Percentiles rank a stretch among this genome's conserved stretches.
These are phyloP conservation scores for Colletotrichum camelliae DNA, from an alignment of 2,329 filamentous ascomycete genomes.

Conservation along the genomic window DNA sequence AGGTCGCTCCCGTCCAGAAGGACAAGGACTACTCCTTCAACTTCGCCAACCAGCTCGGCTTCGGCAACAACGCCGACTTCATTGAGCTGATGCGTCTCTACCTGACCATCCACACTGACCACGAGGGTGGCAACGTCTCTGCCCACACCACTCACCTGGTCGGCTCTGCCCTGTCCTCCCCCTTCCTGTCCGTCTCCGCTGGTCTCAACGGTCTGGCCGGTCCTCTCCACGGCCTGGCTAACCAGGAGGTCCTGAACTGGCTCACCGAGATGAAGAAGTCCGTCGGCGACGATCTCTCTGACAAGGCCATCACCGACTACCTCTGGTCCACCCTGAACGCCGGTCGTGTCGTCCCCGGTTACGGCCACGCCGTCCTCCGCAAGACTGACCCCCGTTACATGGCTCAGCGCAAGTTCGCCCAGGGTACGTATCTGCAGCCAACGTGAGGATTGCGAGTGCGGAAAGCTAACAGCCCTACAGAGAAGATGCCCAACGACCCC, in stretches of 20 bases:
- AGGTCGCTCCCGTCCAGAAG: constrained; percentile 94
- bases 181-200: constrained; percentile 94
- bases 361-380: constrained; percentile 98
- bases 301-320: constrained; percentile 97
- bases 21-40: constrained; percentile 99
- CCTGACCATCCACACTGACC: constrained; percentile 99
- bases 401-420: constrained; percentile 96
- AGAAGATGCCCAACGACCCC: constrained; percentile 93
- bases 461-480: constrained; percentile 37
- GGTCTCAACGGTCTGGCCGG: constrained; percentile 98
- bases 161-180: constrained; percentile 93
- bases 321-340: constrained; percentile 96
- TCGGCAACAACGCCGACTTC: constrained; percentile 93
- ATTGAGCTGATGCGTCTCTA: constrained; percentile 98
- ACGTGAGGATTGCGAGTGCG: background rate
- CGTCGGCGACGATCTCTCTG: constrained; percentile 92
- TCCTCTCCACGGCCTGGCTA: constrained; percentile 97
- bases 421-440: constrained; percentile 42
- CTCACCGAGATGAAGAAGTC: constrained; percentile 98
- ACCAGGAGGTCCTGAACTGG: constrained; percentile 99
- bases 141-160: constrained; percentile 99
- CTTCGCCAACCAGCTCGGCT: constrained; percentile 99
- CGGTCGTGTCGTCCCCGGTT: constrained; percentile 96
- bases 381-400: constrained; percentile 99
- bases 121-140: constrained; percentile 98